Base-by-base conservation (phyloP, 768 basidiomycete species). In the Sutorius australiensis region DNA sequence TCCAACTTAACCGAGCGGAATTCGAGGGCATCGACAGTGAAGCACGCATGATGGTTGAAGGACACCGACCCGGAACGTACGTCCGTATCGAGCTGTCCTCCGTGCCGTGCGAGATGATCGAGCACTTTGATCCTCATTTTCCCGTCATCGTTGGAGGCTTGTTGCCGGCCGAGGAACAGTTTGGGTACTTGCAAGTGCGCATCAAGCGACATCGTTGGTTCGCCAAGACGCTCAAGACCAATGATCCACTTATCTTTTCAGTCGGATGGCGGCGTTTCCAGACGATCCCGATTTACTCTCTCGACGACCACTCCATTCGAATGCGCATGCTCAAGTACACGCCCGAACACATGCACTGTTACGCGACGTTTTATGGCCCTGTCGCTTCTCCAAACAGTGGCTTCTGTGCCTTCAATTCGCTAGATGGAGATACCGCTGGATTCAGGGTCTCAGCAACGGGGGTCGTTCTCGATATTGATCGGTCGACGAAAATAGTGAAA, bases 321-420 rank as follows among this genome's bases (percentile, higher is more conserved):
- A 97, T 98, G 86, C 92, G 97, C 33, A 90, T 98, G 87, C 88
- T 99, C 74, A 99, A 99, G 73, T 99, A 99, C 68, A 98, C 97
- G 0, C 97, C 97, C 0, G 97, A 99, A 72, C 97, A 99, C 65
- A 98, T 95, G 97, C 97, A 99, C 67, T 99, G 97, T 65, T 95
- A 87, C 65, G 95, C 95, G 3, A 97, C 95, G 3, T 97, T 98
- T 71, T 99, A 95, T 65, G 95, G 93, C 0, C 95, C 97, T 7
- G 85, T 92, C 19, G 76, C 92, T 3, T 75, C 91, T 0, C 95
- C 95, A 19, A 97, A 97, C 71, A 97, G 92, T 0, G 94, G 95
- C 31, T 95, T 99, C 73, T 98, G 97, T 69, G 89, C 95, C 2
- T 98, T 99, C 80, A 98, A 94, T 70, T 83, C 87, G 0, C 72